A percentile compares a stretch with the other conserved stretches of the same genome.
phyloP scores from a whole-genome alignment of 1,284 basidiomycete genomes.

The Trichosporon sp. region DNA sequence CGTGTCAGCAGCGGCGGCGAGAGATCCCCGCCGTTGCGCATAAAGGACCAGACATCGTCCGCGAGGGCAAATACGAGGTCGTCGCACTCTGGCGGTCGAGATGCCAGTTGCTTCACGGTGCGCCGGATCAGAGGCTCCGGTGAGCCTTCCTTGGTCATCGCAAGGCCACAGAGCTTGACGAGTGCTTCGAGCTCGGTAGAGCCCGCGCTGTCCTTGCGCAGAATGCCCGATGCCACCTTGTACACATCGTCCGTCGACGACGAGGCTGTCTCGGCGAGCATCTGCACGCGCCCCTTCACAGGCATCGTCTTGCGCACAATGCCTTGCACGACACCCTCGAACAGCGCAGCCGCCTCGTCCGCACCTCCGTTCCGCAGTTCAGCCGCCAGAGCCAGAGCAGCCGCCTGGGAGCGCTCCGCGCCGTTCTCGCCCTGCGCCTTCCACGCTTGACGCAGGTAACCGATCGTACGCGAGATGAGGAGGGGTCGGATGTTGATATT shows the following conservation, averaged over 20 bases:
- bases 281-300: not conserved
- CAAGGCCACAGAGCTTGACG: not conserved
- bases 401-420: not conserved
- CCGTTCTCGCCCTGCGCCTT: constrained; percentile 2
- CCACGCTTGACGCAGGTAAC: constrained; percentile 11
- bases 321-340: not conserved
- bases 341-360: not conserved
- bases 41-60: not conserved
- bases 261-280: not conserved
- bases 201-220: not conserved
- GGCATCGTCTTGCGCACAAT: not conserved
- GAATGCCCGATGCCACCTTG: not conserved
- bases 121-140: not conserved
- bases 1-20: not conserved
- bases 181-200: not conserved
- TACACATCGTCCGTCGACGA: not conserved
- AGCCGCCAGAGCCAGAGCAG: constrained; percentile 5
- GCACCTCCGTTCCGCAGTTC: constrained; percentile 16
- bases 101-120: not conserved
- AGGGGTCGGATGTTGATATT: constrained; percentile 6
- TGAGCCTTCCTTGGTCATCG: not conserved
- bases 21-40: not conserved
- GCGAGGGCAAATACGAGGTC: not conserved
- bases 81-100: not conserved
- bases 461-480: constrained; percentile 5